Conservation (phyloP, 1,284 basidiomycete species). For the Anthracocystis walkeri region DNA sequence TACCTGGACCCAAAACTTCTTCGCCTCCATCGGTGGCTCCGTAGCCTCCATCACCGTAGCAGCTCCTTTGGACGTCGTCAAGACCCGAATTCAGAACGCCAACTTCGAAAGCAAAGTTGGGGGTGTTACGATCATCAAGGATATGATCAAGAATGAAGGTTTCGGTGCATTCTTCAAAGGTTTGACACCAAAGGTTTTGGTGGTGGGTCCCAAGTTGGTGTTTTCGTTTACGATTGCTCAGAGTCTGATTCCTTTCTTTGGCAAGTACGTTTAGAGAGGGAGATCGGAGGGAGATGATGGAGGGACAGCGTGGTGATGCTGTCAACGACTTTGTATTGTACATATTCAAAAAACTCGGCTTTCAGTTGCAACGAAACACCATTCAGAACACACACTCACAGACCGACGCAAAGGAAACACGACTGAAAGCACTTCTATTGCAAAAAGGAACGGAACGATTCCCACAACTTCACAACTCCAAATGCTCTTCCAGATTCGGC, state of each 20-base stretch:
- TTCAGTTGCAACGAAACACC: conserved; percentile 1
- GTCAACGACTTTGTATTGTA: conserved; percentile 13
- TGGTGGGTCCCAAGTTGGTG: conserved; percentile 96
- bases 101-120: conserved; percentile 91
- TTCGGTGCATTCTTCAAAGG: conserved; percentile 93
- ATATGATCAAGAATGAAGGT: conserved; percentile 90
- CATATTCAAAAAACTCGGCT: conserved; percentile 1
- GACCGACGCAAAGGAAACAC: background rate
- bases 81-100: conserved; percentile 89
- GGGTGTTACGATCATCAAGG: conserved; percentile 86
- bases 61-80: conserved; percentile 94
- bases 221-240: conserved; percentile 98
- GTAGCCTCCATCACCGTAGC: conserved; percentile 95
- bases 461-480: conserved; percentile 20
- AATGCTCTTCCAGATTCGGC: conserved; percentile 14
- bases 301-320: background rate
- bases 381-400: conserved; percentile 13
- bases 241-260: conserved; percentile 92
- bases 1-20: conserved; percentile 85
- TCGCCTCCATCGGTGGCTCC: conserved; percentile 89
- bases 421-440: too few relatives aligned
- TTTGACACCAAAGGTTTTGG: conserved; percentile 82
- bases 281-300: background rate
- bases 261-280: conserved; percentile 72
- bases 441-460: background rate